Conservation (phyloP, 306 rosid genomes). For the Acacia melanoxylon region DNA sequence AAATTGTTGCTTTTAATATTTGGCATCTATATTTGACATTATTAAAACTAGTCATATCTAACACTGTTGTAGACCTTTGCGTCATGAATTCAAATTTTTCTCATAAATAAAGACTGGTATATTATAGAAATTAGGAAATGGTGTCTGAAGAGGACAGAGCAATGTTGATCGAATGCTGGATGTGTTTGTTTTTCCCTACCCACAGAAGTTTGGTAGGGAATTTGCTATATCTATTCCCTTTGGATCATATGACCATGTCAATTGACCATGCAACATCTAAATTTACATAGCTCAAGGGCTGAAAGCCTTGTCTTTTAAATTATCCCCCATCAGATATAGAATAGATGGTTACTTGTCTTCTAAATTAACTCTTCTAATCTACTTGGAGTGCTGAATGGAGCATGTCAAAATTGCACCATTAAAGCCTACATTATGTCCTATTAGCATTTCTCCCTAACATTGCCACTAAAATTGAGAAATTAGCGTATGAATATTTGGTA, state of each 20-base stretch:
- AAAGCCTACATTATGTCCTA: neutral
- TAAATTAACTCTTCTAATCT: neutral
- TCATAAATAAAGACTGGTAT: no score
- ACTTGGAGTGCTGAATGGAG: slow-evolving; percentile 10
- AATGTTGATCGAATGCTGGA: neutral
- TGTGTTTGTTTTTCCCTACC: neutral
- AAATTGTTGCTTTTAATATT: no score
- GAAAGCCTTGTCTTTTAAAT: neutral
- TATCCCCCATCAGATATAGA: neutral
- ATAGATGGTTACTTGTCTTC: neutral
- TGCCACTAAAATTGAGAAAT: slow-evolving; percentile 1
- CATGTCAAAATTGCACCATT: neutral
- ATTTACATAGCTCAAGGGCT: neutral
- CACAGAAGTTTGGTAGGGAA: neutral
- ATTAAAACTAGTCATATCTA: no score
- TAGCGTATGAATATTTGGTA: neutral
- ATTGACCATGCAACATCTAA: neutral
- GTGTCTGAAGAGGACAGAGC: neutral
- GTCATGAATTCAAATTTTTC: no score
- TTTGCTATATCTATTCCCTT: neutral
- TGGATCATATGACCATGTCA: neutral
- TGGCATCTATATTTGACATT: no score
- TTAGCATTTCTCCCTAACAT: neutral
- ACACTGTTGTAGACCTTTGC: no score
- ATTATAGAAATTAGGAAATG: neutral